These are phyloP conservation scores for Ogataea philodendri DNA, from an alignment of 805 yeast species.

Conservation along the genomic window DNA sequence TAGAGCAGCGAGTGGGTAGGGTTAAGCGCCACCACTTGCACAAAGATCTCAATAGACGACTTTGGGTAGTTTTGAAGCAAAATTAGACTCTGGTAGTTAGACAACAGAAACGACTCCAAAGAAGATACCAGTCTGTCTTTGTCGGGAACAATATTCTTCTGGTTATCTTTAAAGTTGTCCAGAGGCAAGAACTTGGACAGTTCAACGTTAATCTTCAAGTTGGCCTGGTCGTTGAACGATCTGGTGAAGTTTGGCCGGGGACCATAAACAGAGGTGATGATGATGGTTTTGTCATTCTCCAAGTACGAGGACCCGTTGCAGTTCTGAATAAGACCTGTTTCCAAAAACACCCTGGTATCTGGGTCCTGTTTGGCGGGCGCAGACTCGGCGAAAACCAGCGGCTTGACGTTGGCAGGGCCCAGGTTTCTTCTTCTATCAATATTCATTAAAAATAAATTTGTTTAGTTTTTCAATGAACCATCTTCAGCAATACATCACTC, in stretches of 20 bases:
- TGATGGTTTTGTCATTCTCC: slow-evolving; percentile 60
- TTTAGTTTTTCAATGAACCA: slow-evolving; percentile 8
- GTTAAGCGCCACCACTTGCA: slow-evolving; percentile 59
- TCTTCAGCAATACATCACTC: slow-evolving; percentile 2
- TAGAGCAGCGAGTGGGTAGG: slow-evolving; percentile 32
- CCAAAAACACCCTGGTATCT: slow-evolving; percentile 43
- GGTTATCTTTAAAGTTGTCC: slow-evolving; percentile 29
- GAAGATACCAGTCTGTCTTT: slow-evolving; percentile 24
- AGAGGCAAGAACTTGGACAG: slow-evolving; percentile 45
- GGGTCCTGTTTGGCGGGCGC: slow-evolving; percentile 18
- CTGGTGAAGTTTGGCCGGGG: slow-evolving; percentile 65
- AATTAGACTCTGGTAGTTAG: slow-evolving; percentile 40
- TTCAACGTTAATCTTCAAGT: slow-evolving; percentile 32
- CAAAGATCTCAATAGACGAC: slow-evolving; percentile 76
- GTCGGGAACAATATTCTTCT: slow-evolving; percentile 33
- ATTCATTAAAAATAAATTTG: slow-evolving; percentile 4
- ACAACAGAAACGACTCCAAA: slow-evolving; percentile 40
- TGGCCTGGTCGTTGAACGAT: slow-evolving; percentile 34
- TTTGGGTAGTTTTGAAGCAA: slow-evolving; percentile 79
- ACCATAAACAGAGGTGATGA: slow-evolving; percentile 77
- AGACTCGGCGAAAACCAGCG: slow-evolving; percentile 39
- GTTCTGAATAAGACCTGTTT: slow-evolving; percentile 64
- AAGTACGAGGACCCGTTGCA: slow-evolving; percentile 82
- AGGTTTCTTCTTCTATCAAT: slow-evolving; percentile 79
- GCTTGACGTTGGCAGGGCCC: slow-evolving; percentile 72